These are phyloP conservation scores for Kazachstania taianensis DNA, from an alignment of 805 yeast species.

Conservation along the genomic window DNA sequence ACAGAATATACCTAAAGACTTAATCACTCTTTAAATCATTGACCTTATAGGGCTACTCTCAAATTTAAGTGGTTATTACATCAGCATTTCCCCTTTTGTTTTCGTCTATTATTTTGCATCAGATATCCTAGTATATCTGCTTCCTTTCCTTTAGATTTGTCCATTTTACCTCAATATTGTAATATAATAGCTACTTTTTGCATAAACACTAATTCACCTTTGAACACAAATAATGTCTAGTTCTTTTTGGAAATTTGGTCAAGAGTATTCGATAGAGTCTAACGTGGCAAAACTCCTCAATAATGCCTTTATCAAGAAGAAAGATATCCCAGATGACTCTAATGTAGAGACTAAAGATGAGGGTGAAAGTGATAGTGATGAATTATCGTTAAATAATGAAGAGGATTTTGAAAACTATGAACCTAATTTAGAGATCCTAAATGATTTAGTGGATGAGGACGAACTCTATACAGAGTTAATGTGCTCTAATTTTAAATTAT, in stretches of 20 bases:
- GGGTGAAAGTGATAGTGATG: conserved; percentile 20
- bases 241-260: conserved; percentile 51
- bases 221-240: conserved; percentile 29
- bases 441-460: conserved; percentile 60
- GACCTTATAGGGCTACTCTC: too few species aligned
- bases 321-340: conserved; percentile 4
- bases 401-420: conserved; percentile 29
- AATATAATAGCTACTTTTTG: too few species aligned
- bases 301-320: conserved; percentile 25
- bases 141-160: too few species aligned
- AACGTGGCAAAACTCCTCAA: conserved; percentile 40
- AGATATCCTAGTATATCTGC: too few species aligned
- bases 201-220: too few species aligned
- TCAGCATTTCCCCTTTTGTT: too few species aligned
- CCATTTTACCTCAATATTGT: too few species aligned
- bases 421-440: conserved; percentile 35
- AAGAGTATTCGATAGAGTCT: conserved; percentile 45
- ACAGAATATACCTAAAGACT: too few species aligned
- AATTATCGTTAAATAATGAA: conserved; percentile 24
- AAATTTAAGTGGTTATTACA: too few species aligned
- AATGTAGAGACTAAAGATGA: conserved; percentile 1
- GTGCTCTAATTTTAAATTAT: conserved; percentile 59
- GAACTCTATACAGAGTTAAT: conserved; percentile 63
- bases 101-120: too few species aligned
- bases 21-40: too few species aligned